Evolutionary conservation across 192 early-diverging fungal genomes (phyloP).

Genomic region (Podila epigama): DNA sequence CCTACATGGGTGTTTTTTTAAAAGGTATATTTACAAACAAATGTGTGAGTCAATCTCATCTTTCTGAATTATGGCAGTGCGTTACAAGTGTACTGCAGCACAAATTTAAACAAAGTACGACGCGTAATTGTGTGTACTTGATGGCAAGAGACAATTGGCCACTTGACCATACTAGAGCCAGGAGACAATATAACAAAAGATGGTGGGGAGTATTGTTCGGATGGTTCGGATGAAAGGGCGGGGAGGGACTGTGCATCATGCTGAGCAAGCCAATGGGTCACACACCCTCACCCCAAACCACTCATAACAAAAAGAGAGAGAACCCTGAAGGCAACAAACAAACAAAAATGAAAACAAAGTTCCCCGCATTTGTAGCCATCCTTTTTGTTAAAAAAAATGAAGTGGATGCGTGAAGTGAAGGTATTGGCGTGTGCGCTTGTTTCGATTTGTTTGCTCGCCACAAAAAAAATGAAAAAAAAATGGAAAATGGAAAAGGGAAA

Average conservation of each 20-base stretch:
- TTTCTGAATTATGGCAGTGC: neutral
- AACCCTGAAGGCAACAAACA: neutral
- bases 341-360: neutral
- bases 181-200: no score
- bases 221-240: no score
- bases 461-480: neutral
- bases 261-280: neutral
- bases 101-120: no score
- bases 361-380: neutral
- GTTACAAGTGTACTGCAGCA: no score
- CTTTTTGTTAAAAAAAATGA: neutral
- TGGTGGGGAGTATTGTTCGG: no score
- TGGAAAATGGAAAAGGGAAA: neutral
- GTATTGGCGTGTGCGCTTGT: neutral
- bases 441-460: neutral
- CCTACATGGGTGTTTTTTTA: neutral
- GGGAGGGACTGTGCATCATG: no score
- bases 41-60: neutral
- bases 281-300: no score
- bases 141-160: no score
- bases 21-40: neutral
- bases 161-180: no score
- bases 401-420: neutral
- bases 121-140: no score
- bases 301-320: no score